Percentiles rank a stretch among this genome's conserved stretches.
Evolutionary conservation across 352 stramenopile genomes (phyloP).

Genomic region (Blastocystis sp.): DNA sequence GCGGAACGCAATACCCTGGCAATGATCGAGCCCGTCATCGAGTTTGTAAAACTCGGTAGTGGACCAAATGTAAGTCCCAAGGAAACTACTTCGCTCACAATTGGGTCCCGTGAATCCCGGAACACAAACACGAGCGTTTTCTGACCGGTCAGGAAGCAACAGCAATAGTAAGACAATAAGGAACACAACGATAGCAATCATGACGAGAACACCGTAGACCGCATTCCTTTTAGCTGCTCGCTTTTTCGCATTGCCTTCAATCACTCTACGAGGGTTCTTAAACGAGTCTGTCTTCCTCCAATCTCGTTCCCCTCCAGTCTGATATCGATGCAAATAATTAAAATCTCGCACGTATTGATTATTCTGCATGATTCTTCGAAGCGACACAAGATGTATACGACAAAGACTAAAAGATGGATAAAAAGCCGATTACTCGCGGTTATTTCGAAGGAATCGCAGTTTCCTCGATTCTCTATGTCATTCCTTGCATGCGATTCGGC

Average conservation of each 20-base stretch:
- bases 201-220: background rate
- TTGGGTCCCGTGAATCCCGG: slow-evolving; percentile 33
- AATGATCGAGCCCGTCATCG: slow-evolving; percentile 22
- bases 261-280: background rate
- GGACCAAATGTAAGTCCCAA: slow-evolving; percentile 38
- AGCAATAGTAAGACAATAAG: slow-evolving; percentile 10
- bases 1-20: slow-evolving; percentile 29
- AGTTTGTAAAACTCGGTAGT: slow-evolving; percentile 24
- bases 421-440: no score
- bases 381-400: no score
- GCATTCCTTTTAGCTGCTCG: background rate
- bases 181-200: slow-evolving; percentile 1
- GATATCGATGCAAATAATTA: slow-evolving; percentile 22
- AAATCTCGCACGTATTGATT: background rate
- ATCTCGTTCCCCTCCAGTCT: slow-evolving; percentile 10
- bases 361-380: background rate
- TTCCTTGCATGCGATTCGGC: no score
- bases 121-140: background rate
- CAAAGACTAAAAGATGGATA: no score
- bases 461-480: no score
- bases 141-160: background rate
- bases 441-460: no score
- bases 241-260: background rate
- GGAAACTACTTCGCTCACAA: slow-evolving; percentile 41
- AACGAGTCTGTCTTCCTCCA: background rate